Evolutionary conservation across 2,329 filamentous ascomycete species (phyloP).

Genomic region (Didymellaceae sp.): DNA sequence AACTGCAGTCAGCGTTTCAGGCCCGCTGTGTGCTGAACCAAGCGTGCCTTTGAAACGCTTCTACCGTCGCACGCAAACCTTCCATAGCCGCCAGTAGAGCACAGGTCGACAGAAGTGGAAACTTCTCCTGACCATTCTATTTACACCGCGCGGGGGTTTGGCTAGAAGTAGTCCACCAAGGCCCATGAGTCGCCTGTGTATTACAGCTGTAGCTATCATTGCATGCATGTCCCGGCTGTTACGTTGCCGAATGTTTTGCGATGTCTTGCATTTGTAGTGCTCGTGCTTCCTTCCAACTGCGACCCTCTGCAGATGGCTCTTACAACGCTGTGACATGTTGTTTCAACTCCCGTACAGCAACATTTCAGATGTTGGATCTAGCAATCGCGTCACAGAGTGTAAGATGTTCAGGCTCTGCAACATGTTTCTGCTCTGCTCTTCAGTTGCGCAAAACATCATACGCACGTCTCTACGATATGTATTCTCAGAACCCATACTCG

Average conservation of each 20-base stretch:
- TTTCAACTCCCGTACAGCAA: constrained; percentile 8
- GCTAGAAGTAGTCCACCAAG: neutral
- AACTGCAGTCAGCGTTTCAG: constrained; percentile 39
- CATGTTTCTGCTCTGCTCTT: too few relatives aligned
- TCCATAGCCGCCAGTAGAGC: constrained; percentile 12
- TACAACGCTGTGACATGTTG: constrained; percentile 7
- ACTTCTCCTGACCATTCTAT: constrained; percentile 7
- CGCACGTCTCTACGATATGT: too few relatives aligned
- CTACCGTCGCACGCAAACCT: constrained; percentile 17
- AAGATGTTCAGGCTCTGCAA: too few relatives aligned
- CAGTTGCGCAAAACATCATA: too few relatives aligned
- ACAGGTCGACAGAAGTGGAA: constrained; percentile 3
- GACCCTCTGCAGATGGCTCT: neutral
- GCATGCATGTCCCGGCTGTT: constrained; percentile 6
- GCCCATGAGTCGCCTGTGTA: neutral
- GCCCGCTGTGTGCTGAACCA: constrained; percentile 22
- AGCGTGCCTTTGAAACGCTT: constrained; percentile 37
- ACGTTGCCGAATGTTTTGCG: neutral
- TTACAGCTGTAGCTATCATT: neutral
- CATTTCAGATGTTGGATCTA: neutral
- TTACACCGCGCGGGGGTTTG: constrained; percentile 2
- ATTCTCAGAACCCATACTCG: too few relatives aligned
- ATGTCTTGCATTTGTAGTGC: neutral
- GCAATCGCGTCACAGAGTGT: neutral
- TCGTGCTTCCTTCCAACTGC: constrained; percentile 11